These are phyloP conservation scores for Straminergon stramineum DNA, from an alignment of 225 moss, liverwort and hornwort species.

Conservation along the genomic window DNA sequence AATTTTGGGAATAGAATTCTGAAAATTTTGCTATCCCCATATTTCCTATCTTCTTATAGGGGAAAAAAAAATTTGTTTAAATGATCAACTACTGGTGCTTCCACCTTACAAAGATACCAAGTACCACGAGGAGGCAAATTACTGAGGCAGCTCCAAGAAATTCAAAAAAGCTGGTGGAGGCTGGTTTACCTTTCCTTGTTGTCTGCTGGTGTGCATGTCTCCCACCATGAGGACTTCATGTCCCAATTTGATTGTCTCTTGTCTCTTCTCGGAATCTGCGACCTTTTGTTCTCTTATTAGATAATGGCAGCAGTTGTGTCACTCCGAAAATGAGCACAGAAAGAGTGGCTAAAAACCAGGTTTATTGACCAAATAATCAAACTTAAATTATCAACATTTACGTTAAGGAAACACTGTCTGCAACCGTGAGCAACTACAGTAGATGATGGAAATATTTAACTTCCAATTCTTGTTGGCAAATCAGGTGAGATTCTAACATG, in stretches of 20 bases:
- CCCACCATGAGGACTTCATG: background rate
- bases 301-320: background rate
- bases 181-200: background rate
- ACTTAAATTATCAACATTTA: background rate
- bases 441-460: background rate
- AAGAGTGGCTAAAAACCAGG: background rate
- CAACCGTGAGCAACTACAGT: rapidly evolving
- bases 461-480: background rate
- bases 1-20: too few species aligned
- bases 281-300: background rate
- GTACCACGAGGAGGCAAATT: background rate
- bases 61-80: too few species aligned
- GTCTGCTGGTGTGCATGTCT: background rate
- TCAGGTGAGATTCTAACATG: background rate
- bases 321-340: background rate
- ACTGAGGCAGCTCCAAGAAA: background rate
- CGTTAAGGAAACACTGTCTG: too few species aligned
- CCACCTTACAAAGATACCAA: too few species aligned
- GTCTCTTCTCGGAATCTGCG: background rate
- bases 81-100: too few species aligned
- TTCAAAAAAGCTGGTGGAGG: too few species aligned
- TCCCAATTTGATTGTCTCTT: background rate
- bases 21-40: too few species aligned
- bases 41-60: too few species aligned
- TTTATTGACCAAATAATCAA: background rate